Base-by-base conservation (phyloP, 2,329 filamentous ascomycete species). In the Lasiodiplodia sp. region DNA sequence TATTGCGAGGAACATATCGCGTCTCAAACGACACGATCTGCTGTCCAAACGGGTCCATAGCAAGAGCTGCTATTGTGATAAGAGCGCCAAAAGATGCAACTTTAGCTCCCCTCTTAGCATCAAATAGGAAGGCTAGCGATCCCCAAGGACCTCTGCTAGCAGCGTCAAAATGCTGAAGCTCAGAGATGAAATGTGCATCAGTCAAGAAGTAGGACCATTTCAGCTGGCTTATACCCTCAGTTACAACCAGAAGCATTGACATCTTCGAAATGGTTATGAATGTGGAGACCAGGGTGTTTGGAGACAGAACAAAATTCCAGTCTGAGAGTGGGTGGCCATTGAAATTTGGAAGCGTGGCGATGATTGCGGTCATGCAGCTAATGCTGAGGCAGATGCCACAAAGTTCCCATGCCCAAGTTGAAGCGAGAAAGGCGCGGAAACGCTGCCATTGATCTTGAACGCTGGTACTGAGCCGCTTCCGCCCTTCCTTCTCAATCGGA, bases 241-340 rank as follows among this genome's bases (percentile, higher is more conserved):
- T 73, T 12, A 78, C 68, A 7, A 74, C 71, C 4, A 79, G 71
- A 52, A 81, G 68, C 56, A 80, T 69, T 1, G 75, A 66, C 1
- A 75, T 68, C 63, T 79, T 80, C 5, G 67, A 71, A 8, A 78
- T 49, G 3, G 75, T 79, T 2, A 76, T 75, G 28, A 81, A 71
- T 66, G 78, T 66, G 2, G 79, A 72, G 16, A 82, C 72, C 10
- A 79, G 58, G 0, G 79, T 75, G 71, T 79, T 81, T 18, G 60
- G 52, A 7, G 28, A 28, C 28, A 28, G 28, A 7, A 28, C 3
- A 3, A 28, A 28, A 2, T 28, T 28, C 28, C 28, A 28, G 3
- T 28, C 28, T 1, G 4, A 1, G 28, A 28, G 28, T 28, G 2
- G 28, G 3, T 28, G 28, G 1, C 28, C 28, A 3, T 28, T 28